These are phyloP conservation scores for Pseudopithomyces maydicus DNA, from an alignment of 2,329 filamentous ascomycete genomes.

Conservation along the genomic window DNA sequence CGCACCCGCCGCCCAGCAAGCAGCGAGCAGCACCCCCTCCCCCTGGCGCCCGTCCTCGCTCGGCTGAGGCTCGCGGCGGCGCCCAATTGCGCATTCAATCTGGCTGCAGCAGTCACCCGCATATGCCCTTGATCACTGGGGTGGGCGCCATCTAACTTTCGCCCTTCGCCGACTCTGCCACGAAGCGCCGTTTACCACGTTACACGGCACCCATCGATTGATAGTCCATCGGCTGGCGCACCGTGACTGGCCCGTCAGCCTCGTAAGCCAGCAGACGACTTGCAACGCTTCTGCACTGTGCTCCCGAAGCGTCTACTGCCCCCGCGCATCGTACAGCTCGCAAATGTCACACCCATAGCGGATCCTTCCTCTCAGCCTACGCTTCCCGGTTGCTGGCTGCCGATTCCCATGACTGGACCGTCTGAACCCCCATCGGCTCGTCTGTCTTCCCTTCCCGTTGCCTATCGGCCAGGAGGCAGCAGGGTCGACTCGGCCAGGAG, in stretches of 20 bases:
- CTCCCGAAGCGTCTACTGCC: constrained; percentile 35
- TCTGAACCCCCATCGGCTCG: constrained; percentile 15
- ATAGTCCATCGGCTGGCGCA: constrained; percentile 33
- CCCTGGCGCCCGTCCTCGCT: constrained; percentile 14
- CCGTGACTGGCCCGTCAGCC: constrained; percentile 23
- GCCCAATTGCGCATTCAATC: constrained; percentile 38
- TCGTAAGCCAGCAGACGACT: constrained; percentile 32
- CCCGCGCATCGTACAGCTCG: constrained; percentile 36
- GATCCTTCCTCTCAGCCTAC: constrained; percentile 27
- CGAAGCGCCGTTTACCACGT: constrained; percentile 25
- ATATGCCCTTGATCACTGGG: constrained; percentile 40
- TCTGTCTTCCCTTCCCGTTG: constrained; percentile 20
- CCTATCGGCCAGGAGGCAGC: constrained; percentile 31
- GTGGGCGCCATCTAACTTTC: constrained; percentile 33
- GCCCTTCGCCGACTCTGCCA: constrained; percentile 25
- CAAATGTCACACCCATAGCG: constrained; percentile 29
- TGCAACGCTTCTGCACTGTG: constrained; percentile 36
- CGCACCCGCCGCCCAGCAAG: constrained; percentile 14
- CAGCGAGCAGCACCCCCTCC: constrained; percentile 11
- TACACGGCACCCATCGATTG: constrained; percentile 40
- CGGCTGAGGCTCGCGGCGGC: constrained; percentile 27
- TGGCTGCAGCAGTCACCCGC: constrained; percentile 46
- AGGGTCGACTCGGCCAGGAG: constrained; percentile 30
- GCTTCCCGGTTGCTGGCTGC: constrained; percentile 34
- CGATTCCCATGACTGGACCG: constrained; percentile 22